Conservation (phyloP, 495 filamentous ascomycete species). For the Aspergillus mulundensis region DNA sequence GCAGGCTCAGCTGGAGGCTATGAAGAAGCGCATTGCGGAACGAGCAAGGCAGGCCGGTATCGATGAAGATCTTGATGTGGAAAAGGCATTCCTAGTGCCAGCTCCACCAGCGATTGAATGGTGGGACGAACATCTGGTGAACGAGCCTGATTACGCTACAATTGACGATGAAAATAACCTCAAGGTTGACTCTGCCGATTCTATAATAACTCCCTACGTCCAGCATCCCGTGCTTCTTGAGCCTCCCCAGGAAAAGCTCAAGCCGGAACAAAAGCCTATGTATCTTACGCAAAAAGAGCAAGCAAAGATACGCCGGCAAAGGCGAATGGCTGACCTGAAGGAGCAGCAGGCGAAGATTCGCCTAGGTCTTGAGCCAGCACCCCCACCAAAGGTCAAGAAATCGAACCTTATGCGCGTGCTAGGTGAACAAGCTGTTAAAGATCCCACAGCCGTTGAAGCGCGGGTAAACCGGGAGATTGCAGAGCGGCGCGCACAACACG, state of each 20-base stretch:
- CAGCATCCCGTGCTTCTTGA: conserved; percentile 93
- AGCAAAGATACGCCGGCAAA: conserved; percentile 83
- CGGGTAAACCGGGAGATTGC: conserved; percentile 87
- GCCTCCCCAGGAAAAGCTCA: conserved; percentile 81
- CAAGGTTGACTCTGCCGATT: conserved; percentile 73
- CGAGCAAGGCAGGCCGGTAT: conserved; percentile 79
- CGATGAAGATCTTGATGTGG: conserved; percentile 84
- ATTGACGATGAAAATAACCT: conserved; percentile 60
- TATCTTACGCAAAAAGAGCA: conserved; percentile 88
- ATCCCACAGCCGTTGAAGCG: conserved; percentile 95
- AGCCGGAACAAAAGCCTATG: conserved; percentile 81
- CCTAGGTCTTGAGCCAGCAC: conserved; percentile 81
- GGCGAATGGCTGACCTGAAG: conserved; percentile 86
- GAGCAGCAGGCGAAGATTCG: conserved; percentile 95
- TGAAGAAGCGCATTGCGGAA: conserved; percentile 90
- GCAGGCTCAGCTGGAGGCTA: conserved; percentile 82
- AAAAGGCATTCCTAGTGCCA: conserved; percentile 82
- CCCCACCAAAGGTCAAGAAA: conserved; percentile 92
- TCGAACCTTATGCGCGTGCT: conserved; percentile 94
- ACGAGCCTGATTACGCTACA: conserved; percentile 66
- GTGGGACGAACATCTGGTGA: conserved; percentile 91
- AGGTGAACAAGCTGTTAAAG: conserved; percentile 95
- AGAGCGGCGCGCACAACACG: conserved; percentile 73
- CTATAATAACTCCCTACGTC: conserved; percentile 82
- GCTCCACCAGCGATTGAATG: conserved; percentile 87